Percentiles rank a stretch among this genome's conserved stretches.
phyloP scores from a whole-genome alignment of 768 basidiomycete genomes.

The Boletales sp. region DNA sequence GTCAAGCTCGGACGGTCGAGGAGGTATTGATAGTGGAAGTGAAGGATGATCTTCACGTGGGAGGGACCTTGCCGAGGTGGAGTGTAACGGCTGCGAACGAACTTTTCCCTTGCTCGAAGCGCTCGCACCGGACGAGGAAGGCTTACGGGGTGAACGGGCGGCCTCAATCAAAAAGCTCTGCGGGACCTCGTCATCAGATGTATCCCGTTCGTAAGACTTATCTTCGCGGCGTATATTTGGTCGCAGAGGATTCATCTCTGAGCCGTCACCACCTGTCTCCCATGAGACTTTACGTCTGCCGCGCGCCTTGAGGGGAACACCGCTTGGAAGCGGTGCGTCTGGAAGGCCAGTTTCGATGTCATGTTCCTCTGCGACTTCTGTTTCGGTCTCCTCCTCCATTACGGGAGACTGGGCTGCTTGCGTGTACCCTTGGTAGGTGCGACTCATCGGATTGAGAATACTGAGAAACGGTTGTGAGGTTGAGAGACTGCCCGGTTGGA shows the following conservation, averaged over 20 bases:
- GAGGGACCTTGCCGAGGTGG: slow-evolving; percentile 39
- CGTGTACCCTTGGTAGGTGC: slow-evolving; percentile 69
- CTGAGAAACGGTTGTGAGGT: slow-evolving; percentile 75
- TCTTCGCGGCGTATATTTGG: slow-evolving; percentile 75
- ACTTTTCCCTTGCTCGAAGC: slow-evolving; percentile 34
- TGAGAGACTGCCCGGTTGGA: slow-evolving; percentile 33
- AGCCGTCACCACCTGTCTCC: slow-evolving; percentile 49
- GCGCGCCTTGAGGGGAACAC: slow-evolving; percentile 34
- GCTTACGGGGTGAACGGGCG: slow-evolving; percentile 38
- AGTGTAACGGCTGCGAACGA: slow-evolving; percentile 52
- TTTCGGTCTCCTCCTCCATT: slow-evolving; percentile 64
- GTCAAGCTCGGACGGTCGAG: slow-evolving; percentile 63
- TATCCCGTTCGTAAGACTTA: slow-evolving; percentile 52
- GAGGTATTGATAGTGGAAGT: slow-evolving; percentile 49
- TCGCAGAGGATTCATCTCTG: slow-evolving; percentile 55
- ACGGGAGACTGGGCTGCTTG: slow-evolving; percentile 70
- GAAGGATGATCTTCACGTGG: slow-evolving; percentile 37
- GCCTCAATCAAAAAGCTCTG: slow-evolving; percentile 86
- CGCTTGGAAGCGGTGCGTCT: slow-evolving; percentile 10
- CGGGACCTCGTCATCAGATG: slow-evolving; percentile 81
- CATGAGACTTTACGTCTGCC: slow-evolving; percentile 56
- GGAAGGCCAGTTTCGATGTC: slow-evolving; percentile 59
- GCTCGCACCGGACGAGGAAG: slow-evolving; percentile 26
- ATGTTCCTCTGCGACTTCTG: slow-evolving; percentile 40
- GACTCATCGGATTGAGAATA: slow-evolving; percentile 78